Evolutionary conservation across 345 rosid genomes (phyloP).

Genomic region (Brassica napus): Da-Ae NC_063440.1:10953501-10954000

Average conservation of each 20-base stretch:
- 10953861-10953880: constrained; percentile 77
- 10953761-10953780: constrained; percentile 94
- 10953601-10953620: constrained; percentile 99
- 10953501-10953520: constrained; percentile 11
- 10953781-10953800: constrained; percentile 91
- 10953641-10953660: background rate
- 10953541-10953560: constrained; percentile 90
- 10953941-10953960: constrained; percentile 97
- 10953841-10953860: constrained; percentile 99
- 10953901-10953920: constrained; percentile 81
- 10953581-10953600: constrained; percentile 88
- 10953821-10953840: constrained; percentile 89
- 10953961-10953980: constrained; percentile 77
- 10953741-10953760: background rate
- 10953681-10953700: no score
- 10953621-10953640: constrained; percentile 39
- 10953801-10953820: constrained; percentile 87
- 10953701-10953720: no score
- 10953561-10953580: constrained; percentile 95
- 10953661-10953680: background rate
- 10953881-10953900: constrained; percentile 93
- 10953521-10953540: constrained; percentile 28
- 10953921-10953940: constrained; percentile 77
- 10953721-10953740: no score
- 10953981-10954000: constrained; percentile 61